Conservation (phyloP, 306 rosid species). For the Vigna hirtella region DNA sequence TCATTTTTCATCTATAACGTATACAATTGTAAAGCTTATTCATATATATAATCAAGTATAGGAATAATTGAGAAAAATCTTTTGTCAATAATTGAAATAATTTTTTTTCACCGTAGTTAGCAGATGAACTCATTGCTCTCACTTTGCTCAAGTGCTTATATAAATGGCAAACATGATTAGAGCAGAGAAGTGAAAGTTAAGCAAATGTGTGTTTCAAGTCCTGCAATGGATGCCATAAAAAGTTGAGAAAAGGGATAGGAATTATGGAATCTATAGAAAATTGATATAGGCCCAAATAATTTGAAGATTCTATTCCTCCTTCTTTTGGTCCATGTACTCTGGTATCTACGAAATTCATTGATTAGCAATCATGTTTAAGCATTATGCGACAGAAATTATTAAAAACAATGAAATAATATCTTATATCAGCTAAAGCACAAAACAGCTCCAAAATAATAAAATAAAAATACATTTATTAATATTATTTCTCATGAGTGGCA, state of each 20-base stretch:
- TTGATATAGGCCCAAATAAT: slow-evolving; percentile 43
- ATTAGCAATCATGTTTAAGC: slow-evolving; percentile 48
- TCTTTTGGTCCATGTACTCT: slow-evolving; percentile 35
- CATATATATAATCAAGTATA: neutral
- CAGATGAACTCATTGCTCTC: slow-evolving; percentile 17
- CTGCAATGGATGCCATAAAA: slow-evolving; percentile 39
- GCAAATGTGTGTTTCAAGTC: slow-evolving; percentile 31
- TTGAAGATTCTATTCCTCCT: slow-evolving; percentile 48
- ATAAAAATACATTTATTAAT: neutral
- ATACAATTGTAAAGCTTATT: neutral
- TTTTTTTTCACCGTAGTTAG: neutral
- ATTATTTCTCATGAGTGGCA: slow-evolving; percentile 11
- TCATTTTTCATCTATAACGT: neutral
- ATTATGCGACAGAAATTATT: slow-evolving; percentile 27
- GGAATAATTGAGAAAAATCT: neutral
- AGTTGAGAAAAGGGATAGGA: slow-evolving; percentile 30
- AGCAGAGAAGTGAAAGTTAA: slow-evolving; percentile 39
- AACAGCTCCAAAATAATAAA: slow-evolving; percentile 3
- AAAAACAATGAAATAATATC: slow-evolving; percentile 12
- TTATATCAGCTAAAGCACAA: slow-evolving; percentile 19
- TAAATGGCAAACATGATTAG: slow-evolving; percentile 11
- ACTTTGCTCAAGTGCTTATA: neutral
- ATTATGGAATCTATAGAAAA: slow-evolving; percentile 48
- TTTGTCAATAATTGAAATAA: slow-evolving; percentile 10
- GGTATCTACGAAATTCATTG: slow-evolving; percentile 37